phyloP scores from a whole-genome alignment of 441 rosid genomes.

The Lepidium campestre region DNA sequence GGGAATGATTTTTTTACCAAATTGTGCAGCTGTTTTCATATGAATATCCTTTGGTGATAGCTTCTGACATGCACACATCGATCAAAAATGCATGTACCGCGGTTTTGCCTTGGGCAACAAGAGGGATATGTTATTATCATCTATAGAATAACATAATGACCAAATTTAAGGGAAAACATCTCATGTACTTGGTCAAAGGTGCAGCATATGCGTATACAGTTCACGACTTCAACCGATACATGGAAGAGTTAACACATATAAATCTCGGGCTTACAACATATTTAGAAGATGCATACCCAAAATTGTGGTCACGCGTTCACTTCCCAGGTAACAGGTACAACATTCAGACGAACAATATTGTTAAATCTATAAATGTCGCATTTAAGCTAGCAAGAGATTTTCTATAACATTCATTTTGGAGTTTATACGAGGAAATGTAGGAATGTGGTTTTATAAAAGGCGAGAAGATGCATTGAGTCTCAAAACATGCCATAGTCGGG shows the following conservation, averaged over 20 bases:
- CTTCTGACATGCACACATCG: neutral
- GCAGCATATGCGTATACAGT: no score
- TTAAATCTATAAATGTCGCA: no score
- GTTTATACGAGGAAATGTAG: neutral
- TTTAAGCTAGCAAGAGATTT: neutral
- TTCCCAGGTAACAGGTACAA: no score
- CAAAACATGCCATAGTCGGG: neutral
- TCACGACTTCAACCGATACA: no score
- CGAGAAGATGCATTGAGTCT: neutral
- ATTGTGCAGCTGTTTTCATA: neutral
- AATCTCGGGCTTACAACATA: no score
- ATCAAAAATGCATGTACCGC: neutral
- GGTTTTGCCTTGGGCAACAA: neutral
- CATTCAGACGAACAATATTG: no score
- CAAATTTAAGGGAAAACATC: neutral
- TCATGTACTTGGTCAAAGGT: neutral
- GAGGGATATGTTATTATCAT: neutral
- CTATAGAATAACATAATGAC: neutral
- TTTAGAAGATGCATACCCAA: no score
- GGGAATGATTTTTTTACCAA: neutral
- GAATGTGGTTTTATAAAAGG: no score
- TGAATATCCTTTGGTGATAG: neutral
- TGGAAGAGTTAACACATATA: no score
- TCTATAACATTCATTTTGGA: neutral
- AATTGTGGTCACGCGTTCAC: no score